A percentile compares a stretch with the other conserved stretches of the same genome.
Evolutionary conservation across 441 rosid species (phyloP).

Genomic region (Croton setiger): DNA sequence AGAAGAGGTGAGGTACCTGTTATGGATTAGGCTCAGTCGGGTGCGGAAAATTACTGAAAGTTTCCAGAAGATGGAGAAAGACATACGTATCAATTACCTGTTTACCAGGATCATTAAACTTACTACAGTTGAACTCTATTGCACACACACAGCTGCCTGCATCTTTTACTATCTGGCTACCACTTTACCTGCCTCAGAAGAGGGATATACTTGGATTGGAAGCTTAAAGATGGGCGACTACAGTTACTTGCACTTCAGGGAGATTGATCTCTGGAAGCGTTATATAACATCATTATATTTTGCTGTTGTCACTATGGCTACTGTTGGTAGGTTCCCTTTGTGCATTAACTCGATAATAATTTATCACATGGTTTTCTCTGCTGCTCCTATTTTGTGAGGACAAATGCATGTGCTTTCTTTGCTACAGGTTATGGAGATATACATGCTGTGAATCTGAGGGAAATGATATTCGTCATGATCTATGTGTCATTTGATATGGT

Average conservation of each 20-base stretch:
- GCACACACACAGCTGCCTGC: conserved; percentile 97
- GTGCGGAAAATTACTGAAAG: conserved; percentile 56
- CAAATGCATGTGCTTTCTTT: conserved; percentile 12
- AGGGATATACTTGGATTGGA: conserved; percentile 97
- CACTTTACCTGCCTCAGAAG: conserved; percentile 61
- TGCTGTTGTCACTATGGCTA: conserved; percentile 94
- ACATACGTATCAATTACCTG: conserved; percentile 78
- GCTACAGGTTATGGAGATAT: conserved; percentile 91
- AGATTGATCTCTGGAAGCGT: conserved; percentile 86
- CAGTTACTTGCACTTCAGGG: conserved; percentile 68
- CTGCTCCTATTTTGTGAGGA: background rate
- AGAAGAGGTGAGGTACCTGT: conserved; percentile 75
- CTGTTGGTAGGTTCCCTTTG: conserved; percentile 67
- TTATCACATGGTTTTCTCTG: background rate
- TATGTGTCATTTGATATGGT: conserved; percentile 96
- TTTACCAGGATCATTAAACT: conserved; percentile 89
- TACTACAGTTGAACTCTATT: conserved; percentile 74
- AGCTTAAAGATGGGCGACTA: conserved; percentile 86
- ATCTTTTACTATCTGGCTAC: conserved; percentile 94
- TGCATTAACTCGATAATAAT: conserved; percentile 4
- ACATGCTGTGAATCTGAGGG: conserved; percentile 94
- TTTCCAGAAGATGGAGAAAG: conserved; percentile 72
- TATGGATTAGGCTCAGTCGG: conserved; percentile 83
- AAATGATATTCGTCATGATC: conserved; percentile 93
- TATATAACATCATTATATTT: conserved; percentile 84